A percentile compares a stretch with the other conserved stretches of the same genome.
These are phyloP conservation scores for Penicillium freii DNA, from an alignment of 2,329 filamentous ascomycete genomes.

Conservation along the genomic window DNA sequence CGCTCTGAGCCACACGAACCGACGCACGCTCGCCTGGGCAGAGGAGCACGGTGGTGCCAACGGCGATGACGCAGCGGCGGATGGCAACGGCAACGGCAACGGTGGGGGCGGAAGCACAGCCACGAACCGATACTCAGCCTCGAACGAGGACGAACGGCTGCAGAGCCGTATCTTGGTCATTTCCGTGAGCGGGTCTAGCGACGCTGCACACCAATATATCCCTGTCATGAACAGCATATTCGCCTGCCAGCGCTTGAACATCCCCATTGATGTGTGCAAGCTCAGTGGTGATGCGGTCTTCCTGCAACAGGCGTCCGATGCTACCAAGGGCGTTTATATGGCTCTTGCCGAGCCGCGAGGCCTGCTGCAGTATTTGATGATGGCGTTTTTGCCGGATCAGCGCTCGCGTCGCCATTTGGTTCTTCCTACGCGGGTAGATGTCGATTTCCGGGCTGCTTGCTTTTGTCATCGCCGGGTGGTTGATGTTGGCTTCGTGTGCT, in stretches of 20 bases:
- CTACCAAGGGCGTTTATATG: constrained; percentile 69
- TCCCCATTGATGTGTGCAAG: constrained; percentile 90
- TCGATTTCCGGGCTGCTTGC: constrained; percentile 97
- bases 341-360: constrained; percentile 63
- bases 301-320: constrained; percentile 83
- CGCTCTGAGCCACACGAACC: constrained; percentile 87
- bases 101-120: constrained; percentile 33
- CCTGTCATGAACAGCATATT: constrained; percentile 99
- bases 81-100: constrained; percentile 34
- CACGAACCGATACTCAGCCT: constrained; percentile 22
- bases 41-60: constrained; percentile 53
- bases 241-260: constrained; percentile 80
- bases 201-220: constrained; percentile 87
- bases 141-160: constrained; percentile 47
- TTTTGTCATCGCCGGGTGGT: constrained; percentile 93
- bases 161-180: constrained; percentile 84
- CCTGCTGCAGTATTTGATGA: constrained; percentile 89
- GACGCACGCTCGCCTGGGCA: constrained; percentile 65
- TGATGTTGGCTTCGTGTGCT: constrained; percentile 92
- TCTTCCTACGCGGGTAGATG: constrained; percentile 75
- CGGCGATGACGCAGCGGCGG: constrained; percentile 38
- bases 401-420: constrained; percentile 65
- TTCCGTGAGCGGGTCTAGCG: constrained; percentile 85
- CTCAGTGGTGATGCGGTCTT: constrained; percentile 85
- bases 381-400: constrained; percentile 79